These are phyloP conservation scores for Petrea volubilis DNA, from an alignment of 257 asterid species.

Conservation along the genomic window DNA sequence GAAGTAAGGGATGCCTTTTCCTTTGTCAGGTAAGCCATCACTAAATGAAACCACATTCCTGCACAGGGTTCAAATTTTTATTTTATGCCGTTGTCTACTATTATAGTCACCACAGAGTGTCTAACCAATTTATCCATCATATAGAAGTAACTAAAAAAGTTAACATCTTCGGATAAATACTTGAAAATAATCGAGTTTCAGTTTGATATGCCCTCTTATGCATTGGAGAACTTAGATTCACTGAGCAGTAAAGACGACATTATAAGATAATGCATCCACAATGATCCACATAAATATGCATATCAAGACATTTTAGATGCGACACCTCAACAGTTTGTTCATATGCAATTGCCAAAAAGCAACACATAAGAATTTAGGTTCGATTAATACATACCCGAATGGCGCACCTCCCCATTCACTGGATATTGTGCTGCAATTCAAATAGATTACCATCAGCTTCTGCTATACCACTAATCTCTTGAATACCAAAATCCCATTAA, in stretches of 20 bases:
- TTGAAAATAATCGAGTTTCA: no score
- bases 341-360: background rate
- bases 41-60: constrained; percentile 92
- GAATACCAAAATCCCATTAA: background rate
- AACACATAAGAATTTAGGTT: background rate
- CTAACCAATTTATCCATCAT: no score
- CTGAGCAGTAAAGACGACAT: no score
- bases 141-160: no score
- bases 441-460: constrained; percentile 14
- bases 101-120: no score
- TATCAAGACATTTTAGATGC: background rate
- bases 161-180: no score
- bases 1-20: constrained; percentile 82
- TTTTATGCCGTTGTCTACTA: no score
- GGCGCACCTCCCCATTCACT: constrained; percentile 87
- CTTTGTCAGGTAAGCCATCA: constrained; percentile 73
- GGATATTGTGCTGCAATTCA: constrained; percentile 74
- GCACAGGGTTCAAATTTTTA: constrained; percentile 22
- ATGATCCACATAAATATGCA: background rate
- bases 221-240: no score
- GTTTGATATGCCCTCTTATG: no score
- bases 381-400: constrained; percentile 65
- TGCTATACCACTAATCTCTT: background rate
- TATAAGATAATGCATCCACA: background rate
- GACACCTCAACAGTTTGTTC: background rate